Conservation (phyloP, 2,329 filamentous ascomycete genomes). For the Ophiosphaerella herpotricha region DNA sequence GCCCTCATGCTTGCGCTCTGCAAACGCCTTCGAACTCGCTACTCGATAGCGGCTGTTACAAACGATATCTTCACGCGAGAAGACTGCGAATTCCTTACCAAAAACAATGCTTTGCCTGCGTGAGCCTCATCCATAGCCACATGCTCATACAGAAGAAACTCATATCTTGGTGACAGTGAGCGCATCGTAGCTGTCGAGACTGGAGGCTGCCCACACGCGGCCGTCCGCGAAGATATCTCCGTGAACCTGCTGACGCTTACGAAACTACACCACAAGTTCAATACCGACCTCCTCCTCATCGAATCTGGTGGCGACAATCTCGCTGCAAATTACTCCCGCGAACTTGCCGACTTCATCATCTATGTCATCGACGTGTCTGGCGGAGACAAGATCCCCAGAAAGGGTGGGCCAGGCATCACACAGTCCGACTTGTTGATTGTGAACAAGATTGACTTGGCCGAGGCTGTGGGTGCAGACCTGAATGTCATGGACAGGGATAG, state of each 20-base stretch:
- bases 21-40: conserved; percentile 75
- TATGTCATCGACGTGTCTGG: conserved; percentile 98
- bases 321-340: conserved; percentile 92
- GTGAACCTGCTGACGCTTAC: conserved; percentile 92
- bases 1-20: conserved; percentile 95
- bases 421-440: conserved; percentile 92
- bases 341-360: conserved; percentile 96
- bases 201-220: conserved; percentile 94
- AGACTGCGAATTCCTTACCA: conserved; percentile 95
- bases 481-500: conserved; percentile 94
- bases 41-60: conserved; percentile 91
- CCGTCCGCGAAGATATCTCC: conserved; percentile 94
- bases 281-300: conserved; percentile 84
- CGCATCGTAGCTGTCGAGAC: conserved; percentile 97
- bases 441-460: conserved; percentile 95
- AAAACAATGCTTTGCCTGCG: conserved; percentile 79
- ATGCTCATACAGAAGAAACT: background rate
- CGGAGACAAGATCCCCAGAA: conserved; percentile 94
- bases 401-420: conserved; percentile 95
- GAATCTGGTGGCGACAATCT: conserved; percentile 96
- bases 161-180: conserved; percentile 32
- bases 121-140: conserved; percentile 14
- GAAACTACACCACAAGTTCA: conserved; percentile 80
- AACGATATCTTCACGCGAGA: conserved; percentile 99
- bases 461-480: conserved; percentile 87